These are phyloP conservation scores for Verticillium zaregamsianum DNA, from an alignment of 2,329 filamentous ascomycete genomes.

Conservation along the genomic window DNA sequence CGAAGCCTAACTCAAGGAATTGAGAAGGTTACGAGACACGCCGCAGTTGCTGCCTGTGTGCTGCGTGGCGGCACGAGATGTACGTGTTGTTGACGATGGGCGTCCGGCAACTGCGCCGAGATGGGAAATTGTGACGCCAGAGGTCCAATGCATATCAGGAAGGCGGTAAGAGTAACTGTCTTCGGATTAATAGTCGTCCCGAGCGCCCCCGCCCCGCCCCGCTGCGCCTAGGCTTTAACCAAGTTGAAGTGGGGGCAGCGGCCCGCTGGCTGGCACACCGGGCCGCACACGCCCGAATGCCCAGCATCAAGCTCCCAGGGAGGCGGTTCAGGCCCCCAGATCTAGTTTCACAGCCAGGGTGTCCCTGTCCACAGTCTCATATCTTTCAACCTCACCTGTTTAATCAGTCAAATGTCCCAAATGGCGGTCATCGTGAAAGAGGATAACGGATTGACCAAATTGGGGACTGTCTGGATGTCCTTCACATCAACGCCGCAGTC, in stretches of 20 bases:
- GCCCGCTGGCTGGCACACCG: not conserved
- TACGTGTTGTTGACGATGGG: not conserved
- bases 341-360: not conserved
- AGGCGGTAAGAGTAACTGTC: not conserved
- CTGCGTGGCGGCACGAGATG: not conserved
- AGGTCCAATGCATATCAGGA: not conserved
- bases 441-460: not conserved
- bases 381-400: not conserved
- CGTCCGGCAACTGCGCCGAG: not conserved
- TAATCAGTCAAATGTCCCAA: not conserved
- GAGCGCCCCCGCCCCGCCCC: not conserved
- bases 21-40: no score
- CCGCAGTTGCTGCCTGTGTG: not conserved
- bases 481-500: no score
- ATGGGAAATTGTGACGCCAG: not conserved
- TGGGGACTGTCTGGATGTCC: no score
- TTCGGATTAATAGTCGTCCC: not conserved
- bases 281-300: not conserved
- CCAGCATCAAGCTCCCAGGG: not conserved
- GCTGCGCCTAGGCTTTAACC: not conserved
- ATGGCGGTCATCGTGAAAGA: not conserved
- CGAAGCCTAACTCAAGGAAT: not conserved
- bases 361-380: not conserved
- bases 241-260: not conserved
- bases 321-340: not conserved